These are phyloP conservation scores for Chrysosphaeria jannelii DNA, from an alignment of 2,329 filamentous ascomycete species.

Conservation along the genomic window DNA sequence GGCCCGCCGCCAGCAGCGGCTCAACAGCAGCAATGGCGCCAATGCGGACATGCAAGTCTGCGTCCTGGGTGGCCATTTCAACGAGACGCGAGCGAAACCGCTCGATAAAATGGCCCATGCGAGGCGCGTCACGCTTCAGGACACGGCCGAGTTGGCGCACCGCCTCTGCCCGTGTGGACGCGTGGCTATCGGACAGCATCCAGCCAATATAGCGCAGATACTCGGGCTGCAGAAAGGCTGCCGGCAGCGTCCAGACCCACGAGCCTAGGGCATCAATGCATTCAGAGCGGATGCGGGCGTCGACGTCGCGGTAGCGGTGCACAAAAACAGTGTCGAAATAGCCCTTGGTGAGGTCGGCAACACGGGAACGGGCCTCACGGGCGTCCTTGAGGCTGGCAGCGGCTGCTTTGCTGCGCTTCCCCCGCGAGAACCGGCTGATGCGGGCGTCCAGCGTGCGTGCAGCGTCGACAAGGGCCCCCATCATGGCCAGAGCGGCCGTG, in stretches of 20 bases:
- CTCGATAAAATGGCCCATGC: constrained; percentile 78
- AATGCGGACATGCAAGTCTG: constrained; percentile 52
- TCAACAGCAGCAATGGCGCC: constrained; percentile 59
- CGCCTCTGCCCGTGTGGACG: constrained; percentile 54
- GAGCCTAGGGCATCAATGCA: constrained; percentile 63
- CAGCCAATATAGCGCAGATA: constrained; percentile 87
- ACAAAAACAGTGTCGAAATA: constrained; percentile 85
- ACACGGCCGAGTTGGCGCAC: constrained; percentile 55
- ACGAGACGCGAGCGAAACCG: constrained; percentile 64
- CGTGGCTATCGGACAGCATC: constrained; percentile 62
- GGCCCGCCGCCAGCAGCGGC: constrained; percentile 48
- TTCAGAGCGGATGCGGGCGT: constrained; percentile 64
- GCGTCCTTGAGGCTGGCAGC: constrained; percentile 38
- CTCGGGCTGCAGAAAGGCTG: constrained; percentile 66
- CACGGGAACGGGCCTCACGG: constrained; percentile 34
- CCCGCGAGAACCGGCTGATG: constrained; percentile 44
- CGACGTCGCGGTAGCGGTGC: constrained; percentile 82
- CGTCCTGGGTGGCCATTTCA: constrained; percentile 73
- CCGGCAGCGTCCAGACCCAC: constrained; percentile 67
- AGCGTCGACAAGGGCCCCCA: constrained; percentile 32
- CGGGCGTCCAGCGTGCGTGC: constrained; percentile 18
- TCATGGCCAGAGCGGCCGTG: constrained; percentile 51
- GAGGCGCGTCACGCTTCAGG: constrained; percentile 52
- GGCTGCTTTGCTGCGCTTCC: constrained; percentile 37
- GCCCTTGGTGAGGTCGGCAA: constrained; percentile 46